Percentiles rank a stretch among this genome's conserved stretches.
Evolutionary conservation across 2,329 filamentous ascomycete species (phyloP).

Genomic region (Cladophialophora chaetospira): DNA sequence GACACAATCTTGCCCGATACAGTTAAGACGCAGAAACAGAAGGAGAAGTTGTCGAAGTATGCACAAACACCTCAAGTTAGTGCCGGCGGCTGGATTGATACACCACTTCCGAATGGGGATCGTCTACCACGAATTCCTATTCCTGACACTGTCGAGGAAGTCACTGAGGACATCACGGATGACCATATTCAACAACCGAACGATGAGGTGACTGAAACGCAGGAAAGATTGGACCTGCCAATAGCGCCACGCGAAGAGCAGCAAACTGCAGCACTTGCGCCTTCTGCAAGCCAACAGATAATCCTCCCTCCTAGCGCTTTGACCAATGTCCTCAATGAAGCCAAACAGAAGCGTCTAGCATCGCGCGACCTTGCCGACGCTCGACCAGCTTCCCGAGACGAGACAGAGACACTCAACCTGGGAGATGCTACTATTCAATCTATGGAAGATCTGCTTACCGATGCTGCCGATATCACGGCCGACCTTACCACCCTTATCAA

Average conservation of each 20-base stretch:
- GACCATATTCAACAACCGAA: constrained; percentile 5
- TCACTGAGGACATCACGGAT: constrained; percentile 31
- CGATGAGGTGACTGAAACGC: neutral
- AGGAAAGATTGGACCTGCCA: neutral
- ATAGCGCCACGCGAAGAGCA: neutral
- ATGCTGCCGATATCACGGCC: constrained; percentile 29
- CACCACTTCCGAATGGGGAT: constrained; percentile 25
- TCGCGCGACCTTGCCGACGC: constrained; percentile 16
- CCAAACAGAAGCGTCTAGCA: constrained; percentile 35
- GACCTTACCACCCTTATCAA: constrained; percentile 31
- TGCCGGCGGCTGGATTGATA: constrained; percentile 34
- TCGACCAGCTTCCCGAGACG: constrained; percentile 5
- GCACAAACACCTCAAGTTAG: constrained; percentile 34
- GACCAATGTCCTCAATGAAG: constrained; percentile 45
- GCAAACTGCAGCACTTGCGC: constrained; percentile 24
- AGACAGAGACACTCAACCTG: constrained; percentile 39
- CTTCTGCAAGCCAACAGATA: constrained; percentile 37
- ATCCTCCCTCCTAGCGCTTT: constrained; percentile 46
- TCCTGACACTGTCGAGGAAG: constrained; percentile 30
- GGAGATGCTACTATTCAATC: constrained; percentile 51
- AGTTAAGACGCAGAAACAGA: constrained; percentile 27
- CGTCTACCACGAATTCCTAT: constrained; percentile 12
- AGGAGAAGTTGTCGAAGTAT: constrained; percentile 18
- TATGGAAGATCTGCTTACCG: constrained; percentile 43
- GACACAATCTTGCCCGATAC: constrained; percentile 49